phyloP scores from a whole-genome alignment of 2,329 filamentous ascomycete genomes.

The Colletotrichum brevisporum region DNA sequence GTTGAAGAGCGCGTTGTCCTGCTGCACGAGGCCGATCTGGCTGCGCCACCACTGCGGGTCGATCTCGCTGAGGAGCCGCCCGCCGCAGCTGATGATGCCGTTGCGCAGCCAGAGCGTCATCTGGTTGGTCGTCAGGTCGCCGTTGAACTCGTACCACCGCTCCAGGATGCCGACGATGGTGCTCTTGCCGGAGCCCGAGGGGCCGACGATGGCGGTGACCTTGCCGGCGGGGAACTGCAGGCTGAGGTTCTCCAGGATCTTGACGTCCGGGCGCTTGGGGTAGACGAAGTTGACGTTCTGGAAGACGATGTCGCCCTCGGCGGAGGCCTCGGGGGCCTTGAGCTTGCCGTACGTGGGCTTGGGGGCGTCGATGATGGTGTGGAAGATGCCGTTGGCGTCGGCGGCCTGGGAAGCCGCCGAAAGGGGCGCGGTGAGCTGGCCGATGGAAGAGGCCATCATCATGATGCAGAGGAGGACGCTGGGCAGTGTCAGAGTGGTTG shows the following conservation, averaged over 20 bases:
- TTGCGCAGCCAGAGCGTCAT: constrained; percentile 54
- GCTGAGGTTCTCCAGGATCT: constrained; percentile 50
- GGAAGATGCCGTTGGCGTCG: constrained; percentile 54
- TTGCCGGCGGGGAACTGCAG: constrained; percentile 53
- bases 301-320: constrained; percentile 64
- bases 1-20: constrained; percentile 68
- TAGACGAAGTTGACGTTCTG: constrained; percentile 52
- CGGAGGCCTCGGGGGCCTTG: constrained; percentile 65
- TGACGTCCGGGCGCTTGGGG: constrained; percentile 51
- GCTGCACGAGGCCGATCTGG: constrained; percentile 91
- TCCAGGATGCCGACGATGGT: constrained; percentile 57
- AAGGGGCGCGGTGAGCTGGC: constrained; percentile 52
- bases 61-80: constrained; percentile 70
- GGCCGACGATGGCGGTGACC: constrained; percentile 48
- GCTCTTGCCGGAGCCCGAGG: constrained; percentile 56
- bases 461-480: constrained; percentile 45
- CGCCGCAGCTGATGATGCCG: constrained; percentile 35
- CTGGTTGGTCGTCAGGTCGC: constrained; percentile 32
- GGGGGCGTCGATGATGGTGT: constrained; percentile 61
- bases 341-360: constrained; percentile 54
- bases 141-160: constrained; percentile 53
- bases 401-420: constrained; percentile 52
- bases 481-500: background rate
- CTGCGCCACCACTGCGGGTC: constrained; percentile 93
- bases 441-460: constrained; percentile 49